Base-by-base conservation (phyloP, 2,329 filamentous ascomycete species). In the Thelonectria olida region DNA sequence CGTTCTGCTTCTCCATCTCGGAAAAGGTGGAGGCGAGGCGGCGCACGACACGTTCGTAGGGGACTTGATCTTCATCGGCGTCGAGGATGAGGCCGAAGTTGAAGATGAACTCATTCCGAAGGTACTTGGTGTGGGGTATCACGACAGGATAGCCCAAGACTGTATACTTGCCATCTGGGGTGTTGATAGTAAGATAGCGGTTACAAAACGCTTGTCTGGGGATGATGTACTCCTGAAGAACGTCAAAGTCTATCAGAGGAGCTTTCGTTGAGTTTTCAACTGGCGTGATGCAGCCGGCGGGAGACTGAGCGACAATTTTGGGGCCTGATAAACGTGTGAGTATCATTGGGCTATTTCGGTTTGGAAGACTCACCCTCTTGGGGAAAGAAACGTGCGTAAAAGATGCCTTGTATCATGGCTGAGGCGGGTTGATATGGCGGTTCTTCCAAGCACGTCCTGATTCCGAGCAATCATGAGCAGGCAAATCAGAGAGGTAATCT, bases 21-120 rank as follows among this genome's bases (percentile, higher is more conserved):
- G 91, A 88, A 81, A 98, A 93, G 25, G 96, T 88, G 63, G 90
- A 85, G 2, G 95, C 96, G 51, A 98, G 83, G 71, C 97, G 92
- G 67, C 91, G 84, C 54, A 97, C 93, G 28, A 98, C 92, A 65
- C 89, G 90, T 76, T 94, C 92, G 75, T 93, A 97, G 31, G 90
- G 90, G 49, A 87, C 86, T 75, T 91, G 91, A 73, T 96, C 92
- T 54, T 82, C 80, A 52, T 84, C 82, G 47, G 79, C 78, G 51
- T 91, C 86, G 50, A 97, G 83, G 25, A 97, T 90, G 44, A 98
- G 83, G 61, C 93, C 93, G 74, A 98, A 97, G 78, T 98, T 98
- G 86, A 98, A 99, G 74, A 97, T 97, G 82, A 97, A 98, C 77
- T 97, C 92, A 78, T 97, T 97, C 60, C 96, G 90, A 73, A 91